phyloP scores from a whole-genome alignment of 1,284 basidiomycete species.

The Ustilago sp. region DNA sequence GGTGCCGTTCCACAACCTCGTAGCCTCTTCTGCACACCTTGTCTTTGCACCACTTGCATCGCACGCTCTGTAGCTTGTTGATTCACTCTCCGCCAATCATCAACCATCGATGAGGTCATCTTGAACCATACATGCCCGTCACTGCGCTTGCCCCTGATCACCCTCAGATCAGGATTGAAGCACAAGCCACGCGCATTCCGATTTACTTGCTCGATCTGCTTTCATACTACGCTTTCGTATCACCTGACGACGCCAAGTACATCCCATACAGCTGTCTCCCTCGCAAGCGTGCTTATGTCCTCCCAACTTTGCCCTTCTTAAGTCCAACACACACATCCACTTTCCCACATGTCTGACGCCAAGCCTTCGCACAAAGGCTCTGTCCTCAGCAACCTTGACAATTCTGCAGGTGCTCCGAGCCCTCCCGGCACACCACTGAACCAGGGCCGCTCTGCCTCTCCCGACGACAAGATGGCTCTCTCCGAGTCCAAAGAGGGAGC shows the following conservation, averaged over 20 bases:
- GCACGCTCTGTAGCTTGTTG: too few relatives aligned
- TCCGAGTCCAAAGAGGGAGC: slow-evolving; percentile 22
- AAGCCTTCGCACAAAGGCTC: slow-evolving; percentile 34
- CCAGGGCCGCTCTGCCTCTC: slow-evolving; percentile 21
- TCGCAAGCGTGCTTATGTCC: too few relatives aligned
- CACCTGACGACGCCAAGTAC: not conserved
- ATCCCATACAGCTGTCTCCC: not conserved
- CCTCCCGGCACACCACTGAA: slow-evolving; percentile 23
- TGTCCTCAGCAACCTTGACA: slow-evolving; percentile 42
- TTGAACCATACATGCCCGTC: not conserved
- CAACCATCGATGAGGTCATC: not conserved
- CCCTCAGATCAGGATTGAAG: too few relatives aligned
- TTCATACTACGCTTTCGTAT: not conserved
- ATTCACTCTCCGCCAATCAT: not conserved
- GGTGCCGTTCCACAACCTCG: too few relatives aligned
- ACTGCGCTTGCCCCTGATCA: not conserved
- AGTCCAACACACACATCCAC: slow-evolving; percentile 1
- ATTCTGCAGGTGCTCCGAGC: slow-evolving; percentile 16
- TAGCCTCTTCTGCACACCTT: too few relatives aligned
- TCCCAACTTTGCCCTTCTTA: not conserved
- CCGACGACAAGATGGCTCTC: slow-evolving; percentile 27
- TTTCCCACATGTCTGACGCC: slow-evolving; percentile 27
- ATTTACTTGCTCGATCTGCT: too few relatives aligned
- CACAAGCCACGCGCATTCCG: too few relatives aligned
- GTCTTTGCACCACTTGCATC: too few relatives aligned